Base-by-base conservation (phyloP, 345 rosid genomes). In the Bruguiera parviflora region DNA sequence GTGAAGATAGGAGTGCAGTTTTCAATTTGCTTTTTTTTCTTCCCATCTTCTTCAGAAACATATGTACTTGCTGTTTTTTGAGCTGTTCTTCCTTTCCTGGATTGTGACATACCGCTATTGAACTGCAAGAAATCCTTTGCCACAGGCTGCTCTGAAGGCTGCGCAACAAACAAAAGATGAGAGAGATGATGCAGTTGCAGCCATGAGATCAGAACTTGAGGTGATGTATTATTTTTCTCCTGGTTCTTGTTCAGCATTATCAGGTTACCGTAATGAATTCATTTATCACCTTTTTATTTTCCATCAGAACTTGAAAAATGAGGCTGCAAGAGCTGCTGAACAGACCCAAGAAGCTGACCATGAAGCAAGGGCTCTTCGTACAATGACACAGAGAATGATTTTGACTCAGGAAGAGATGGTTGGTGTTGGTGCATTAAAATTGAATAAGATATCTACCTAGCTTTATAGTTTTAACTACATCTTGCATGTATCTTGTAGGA, bases 401-500 rank as follows among this genome's bases (percentile, higher is more conserved):
- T 83, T 92, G 82, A 85, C 92, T 22, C 91, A 88, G 72, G 96
- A 92, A 72, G 96, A 92, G 79, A 90, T 96, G 98, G 99, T 96
- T 70, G 69, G 85, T 82, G 99, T 96, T 70, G 69, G 85, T 82
- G 25, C 29, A 46, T 66, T 63, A 51, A 68, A 61, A 58, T 63
- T 57, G 25, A 64, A 64, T 46, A 55, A 60, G 8, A 46, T 74
- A 27, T 71, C 66, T 72, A 53, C 70, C 63, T 58, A 9, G 13
- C 29, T 64, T 47, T 67, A 18, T 64, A 6, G 24, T 21, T 18
- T 63, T 72, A 64, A 63, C 62, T 28, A 9, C 53, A 24, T 52
- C 2, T 15, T 61, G 32, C 19, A 27, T 65, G 19, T 66, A 16
- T 35, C 24, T 52, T 65, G 46, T 55, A 96, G 99, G 99, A 96